These are phyloP conservation scores for Yamadazyma membranifaciens DNA, from an alignment of 1,139 yeast species.

Conservation along the genomic window DNA sequence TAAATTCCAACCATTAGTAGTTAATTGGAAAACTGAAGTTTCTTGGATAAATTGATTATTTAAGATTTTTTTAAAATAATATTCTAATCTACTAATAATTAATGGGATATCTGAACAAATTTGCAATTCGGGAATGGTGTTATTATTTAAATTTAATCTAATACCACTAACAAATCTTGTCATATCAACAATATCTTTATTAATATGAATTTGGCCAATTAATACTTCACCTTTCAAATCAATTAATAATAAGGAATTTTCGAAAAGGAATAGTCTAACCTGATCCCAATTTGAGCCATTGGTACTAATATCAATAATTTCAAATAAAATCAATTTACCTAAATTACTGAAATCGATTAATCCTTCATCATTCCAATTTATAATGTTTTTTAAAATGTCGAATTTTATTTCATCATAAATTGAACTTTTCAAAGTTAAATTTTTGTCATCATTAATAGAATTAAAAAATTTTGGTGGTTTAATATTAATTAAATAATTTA, in stretches of 20 bases:
- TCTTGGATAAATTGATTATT: slow-evolving; percentile 13
- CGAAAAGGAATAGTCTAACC: slow-evolving; percentile 40
- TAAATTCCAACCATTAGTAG: slow-evolving; percentile 51
- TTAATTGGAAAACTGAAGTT: slow-evolving; percentile 45
- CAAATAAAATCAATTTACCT: slow-evolving; percentile 35
- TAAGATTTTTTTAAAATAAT: slow-evolving; percentile 21
- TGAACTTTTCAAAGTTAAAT: slow-evolving; percentile 16
- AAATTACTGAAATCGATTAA: slow-evolving; percentile 15
- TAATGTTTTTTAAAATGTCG: slow-evolving; percentile 13
- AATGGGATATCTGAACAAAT: slow-evolving; percentile 33
- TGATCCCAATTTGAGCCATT: slow-evolving; percentile 37
- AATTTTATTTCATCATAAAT: slow-evolving; percentile 16
- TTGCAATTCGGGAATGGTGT: slow-evolving; percentile 47
- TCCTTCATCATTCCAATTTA: slow-evolving; percentile 14
- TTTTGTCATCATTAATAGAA: slow-evolving; percentile 15
- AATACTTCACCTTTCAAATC: slow-evolving; percentile 27
- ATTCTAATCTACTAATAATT: slow-evolving; percentile 43
- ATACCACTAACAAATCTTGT: slow-evolving; percentile 26
- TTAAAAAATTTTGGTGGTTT: slow-evolving; percentile 25
- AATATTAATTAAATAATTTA: slow-evolving; percentile 24
- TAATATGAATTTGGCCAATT: slow-evolving; percentile 28
- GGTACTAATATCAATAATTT: slow-evolving; percentile 38
- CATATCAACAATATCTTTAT: slow-evolving; percentile 33
- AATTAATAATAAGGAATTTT: slow-evolving; percentile 35
- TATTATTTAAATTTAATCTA: slow-evolving; percentile 36